These are phyloP conservation scores for Suillus fuscotomentosus DNA, from an alignment of 768 basidiomycete genomes.

Conservation along the genomic window DNA sequence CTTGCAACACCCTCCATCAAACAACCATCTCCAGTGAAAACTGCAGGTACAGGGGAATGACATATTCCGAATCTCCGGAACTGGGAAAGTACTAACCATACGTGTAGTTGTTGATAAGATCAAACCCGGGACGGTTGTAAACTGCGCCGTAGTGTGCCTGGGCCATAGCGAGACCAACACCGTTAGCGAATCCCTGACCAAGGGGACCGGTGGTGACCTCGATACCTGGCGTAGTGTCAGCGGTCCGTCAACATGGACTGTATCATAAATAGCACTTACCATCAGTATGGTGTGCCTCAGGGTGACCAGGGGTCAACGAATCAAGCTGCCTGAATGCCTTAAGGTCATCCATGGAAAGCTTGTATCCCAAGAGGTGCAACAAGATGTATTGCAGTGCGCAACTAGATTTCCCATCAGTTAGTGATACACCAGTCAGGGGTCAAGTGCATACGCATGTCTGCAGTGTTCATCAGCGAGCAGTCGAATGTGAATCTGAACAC, in stretches of 20 bases:
- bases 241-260: slow-evolving; percentile 1
- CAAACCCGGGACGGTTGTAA: slow-evolving; percentile 84
- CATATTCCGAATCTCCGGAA: slow-evolving; percentile 2
- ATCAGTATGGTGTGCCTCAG: slow-evolving; percentile 71
- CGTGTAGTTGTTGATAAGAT: slow-evolving; percentile 83
- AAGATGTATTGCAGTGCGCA: slow-evolving; percentile 93
- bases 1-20: slow-evolving; percentile 96
- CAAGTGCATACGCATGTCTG: slow-evolving; percentile 70
- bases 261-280: slow-evolving; percentile 32
- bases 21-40: slow-evolving; percentile 93
- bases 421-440: slow-evolving; percentile 1
- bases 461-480: slow-evolving; percentile 13
- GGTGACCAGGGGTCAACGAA: slow-evolving; percentile 92
- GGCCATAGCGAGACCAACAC: slow-evolving; percentile 90
- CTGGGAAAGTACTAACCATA: slow-evolving; percentile 55
- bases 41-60: slow-evolving; percentile 35
- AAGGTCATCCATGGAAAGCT: slow-evolving; percentile 88
- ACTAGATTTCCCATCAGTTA: slow-evolving; percentile 37
- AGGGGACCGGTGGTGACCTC: slow-evolving; percentile 97
- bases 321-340: slow-evolving; percentile 91
- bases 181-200: slow-evolving; percentile 93
- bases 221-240: slow-evolving; percentile 43
- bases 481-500: not conserved
- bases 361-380: slow-evolving; percentile 90
- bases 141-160: slow-evolving; percentile 88